Evolutionary conservation across 2,329 filamentous ascomycete species (phyloP), one percentile per base, ranked within the genome.

Genomic region (Sordariomycetes sp.): DNA sequence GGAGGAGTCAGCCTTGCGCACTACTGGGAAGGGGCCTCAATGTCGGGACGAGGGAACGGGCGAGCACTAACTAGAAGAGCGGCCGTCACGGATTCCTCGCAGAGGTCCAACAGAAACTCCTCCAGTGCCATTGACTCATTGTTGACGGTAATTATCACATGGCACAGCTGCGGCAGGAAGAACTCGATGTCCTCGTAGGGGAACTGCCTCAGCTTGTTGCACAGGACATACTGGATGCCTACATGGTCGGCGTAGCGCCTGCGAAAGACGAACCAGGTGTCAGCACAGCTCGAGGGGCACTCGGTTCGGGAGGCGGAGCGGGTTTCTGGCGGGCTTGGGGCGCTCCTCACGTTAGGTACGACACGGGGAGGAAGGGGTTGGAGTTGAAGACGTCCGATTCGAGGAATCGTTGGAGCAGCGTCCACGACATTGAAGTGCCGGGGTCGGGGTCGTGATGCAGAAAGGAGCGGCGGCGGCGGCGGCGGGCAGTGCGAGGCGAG

Each of bases 321-420:
- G 57, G 52, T 35, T 54, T 25, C 16, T 32, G 25, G 32, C 7
- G 16, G 37, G 40, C 40, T 16, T 22, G 43, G 51, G 34, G 32
- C 37, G 43, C 18, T 62, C 78, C 86, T 82, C 79, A 93, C 89
- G 89, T 89, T 69, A 94, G 84, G 75, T 94, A 94, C 64, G 89
- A 90, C 70, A 94, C 89, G 61, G 89, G 88, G 72, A 94, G 85
- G 73, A 91, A 93, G 63, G 90, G 89, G 75, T 93, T 87, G 76
- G 89, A 87, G 78, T 92, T 93, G 81, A 94, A 94, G 79, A 94
- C 88, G 79, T 94, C 89, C 78, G 88, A 91, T 81, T 93, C 89
- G 78, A 94, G 85, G 83, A 93, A 92, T 74, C 89, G 85, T 79
- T 90, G 88, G 71, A 94, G 82, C 77, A 94, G 80, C 79, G 92